Base-by-base conservation (phyloP, 257 asterid species). In the Jacaranda mimosifolia region DNA sequence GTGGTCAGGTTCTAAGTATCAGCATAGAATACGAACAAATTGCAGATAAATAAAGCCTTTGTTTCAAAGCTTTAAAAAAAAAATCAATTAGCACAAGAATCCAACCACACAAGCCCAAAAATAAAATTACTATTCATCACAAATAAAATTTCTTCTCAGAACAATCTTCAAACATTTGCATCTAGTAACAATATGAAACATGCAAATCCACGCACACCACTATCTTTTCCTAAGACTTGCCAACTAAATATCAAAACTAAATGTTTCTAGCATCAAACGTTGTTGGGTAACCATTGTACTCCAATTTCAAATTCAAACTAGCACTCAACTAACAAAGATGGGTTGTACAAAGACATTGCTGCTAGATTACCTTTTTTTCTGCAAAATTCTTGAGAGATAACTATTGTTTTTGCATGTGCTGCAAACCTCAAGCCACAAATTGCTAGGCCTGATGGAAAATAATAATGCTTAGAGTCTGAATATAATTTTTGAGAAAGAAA, bases 261-360 rank as follows among this genome's bases (percentile, higher is more conserved):
- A 82, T 53, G 38, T 62, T 72, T 70, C 83, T 86, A 53, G 65
- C 77, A 45, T 36, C 82, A 14, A 86, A 70, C 0, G 83, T 53
- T 68, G 69, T 76, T 0, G 86, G 85, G 63, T 86, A 85, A 7
- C 94, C 94, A 57, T 70, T 63, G 19, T 80, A 81, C 84, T 83
- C 97, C 84, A 85, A 67, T 67, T 84, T 89, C 79, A 86, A 73
- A 76, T 84, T 86, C 85, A 87, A 60, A 4, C 87, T 86, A 43
- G 96, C 94, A 78, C 86, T 26, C 32, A 26, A 26, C 32, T 26
- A 26, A 26, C 32, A 26, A 26, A 26, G 32, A 26, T 26, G 32
- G 2, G 32, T 26, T 26, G 32, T 26, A 26, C 32, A 26, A 26
- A 26, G 32, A 26, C 32, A 26, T 26, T 1, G 32, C 1, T 26